Conservation (phyloP, 2,329 filamentous ascomycete genomes). For the Daldinia sp. region DNA sequence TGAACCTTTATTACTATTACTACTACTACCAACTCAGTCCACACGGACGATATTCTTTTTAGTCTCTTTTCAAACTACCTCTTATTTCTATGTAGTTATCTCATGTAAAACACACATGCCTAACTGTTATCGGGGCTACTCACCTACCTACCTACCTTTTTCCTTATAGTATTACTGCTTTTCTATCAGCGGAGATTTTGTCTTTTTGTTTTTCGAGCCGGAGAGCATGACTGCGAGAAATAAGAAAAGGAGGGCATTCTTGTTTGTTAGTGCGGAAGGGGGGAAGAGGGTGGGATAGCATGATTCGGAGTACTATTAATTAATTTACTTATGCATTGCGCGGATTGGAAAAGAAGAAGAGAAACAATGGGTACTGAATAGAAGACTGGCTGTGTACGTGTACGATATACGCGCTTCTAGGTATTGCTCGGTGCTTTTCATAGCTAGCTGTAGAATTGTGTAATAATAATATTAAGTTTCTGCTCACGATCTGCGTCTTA, state of each 20-base stretch:
- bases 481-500: not conserved
- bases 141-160: constrained; percentile 4
- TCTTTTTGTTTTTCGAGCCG: not conserved
- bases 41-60: not conserved
- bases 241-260: not conserved
- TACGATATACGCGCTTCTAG: constrained; percentile 27
- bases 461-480: constrained; percentile 15
- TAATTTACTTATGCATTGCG: constrained; percentile 7
- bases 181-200: not conserved
- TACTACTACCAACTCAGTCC: not conserved
- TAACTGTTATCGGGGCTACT: constrained; percentile 13
- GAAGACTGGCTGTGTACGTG: constrained; percentile 15
- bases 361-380: not conserved
- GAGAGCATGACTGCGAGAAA: not conserved
- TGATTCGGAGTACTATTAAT: constrained; percentile 6
- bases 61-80: not conserved
- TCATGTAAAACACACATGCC: not conserved
- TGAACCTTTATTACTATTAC: not conserved
- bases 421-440: not conserved
- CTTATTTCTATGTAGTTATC: constrained; percentile 2
- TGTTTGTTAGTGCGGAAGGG: not conserved
- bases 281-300: not conserved
- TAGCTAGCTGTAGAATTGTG: constrained; percentile 13
- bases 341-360: constrained; percentile 5
- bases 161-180: not conserved